Percentiles rank a stretch among this genome's conserved stretches.
Evolutionary conservation across 176 grass and related monocot species (phyloP).

Genomic region (Chloris gayana): DNA sequence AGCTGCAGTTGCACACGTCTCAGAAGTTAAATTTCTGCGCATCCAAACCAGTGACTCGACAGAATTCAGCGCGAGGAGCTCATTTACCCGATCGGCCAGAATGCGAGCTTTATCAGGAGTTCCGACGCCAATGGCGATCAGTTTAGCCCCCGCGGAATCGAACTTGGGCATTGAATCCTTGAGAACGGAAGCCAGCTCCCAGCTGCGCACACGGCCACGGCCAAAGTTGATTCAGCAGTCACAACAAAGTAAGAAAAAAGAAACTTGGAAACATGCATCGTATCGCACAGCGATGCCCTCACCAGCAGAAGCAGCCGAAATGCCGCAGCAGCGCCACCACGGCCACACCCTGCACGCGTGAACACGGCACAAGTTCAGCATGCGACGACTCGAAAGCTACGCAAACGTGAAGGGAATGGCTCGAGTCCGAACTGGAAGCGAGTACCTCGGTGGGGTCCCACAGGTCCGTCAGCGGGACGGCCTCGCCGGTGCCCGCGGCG

Average conservation of each 20-base stretch:
- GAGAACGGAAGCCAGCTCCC: conserved; percentile 88
- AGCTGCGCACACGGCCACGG: conserved; percentile 36
- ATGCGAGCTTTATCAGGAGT: conserved; percentile 83
- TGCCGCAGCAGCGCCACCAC: conserved; percentile 81
- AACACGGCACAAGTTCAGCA: background rate
- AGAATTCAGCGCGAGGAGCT: background rate
- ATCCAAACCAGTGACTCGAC: no score
- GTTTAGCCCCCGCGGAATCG: conserved; percentile 61
- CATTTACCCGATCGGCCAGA: conserved; percentile 73
- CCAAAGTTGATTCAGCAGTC: background rate
- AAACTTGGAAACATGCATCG: background rate
- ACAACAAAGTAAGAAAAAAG: background rate
- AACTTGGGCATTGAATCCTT: conserved; percentile 69
- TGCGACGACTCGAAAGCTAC: background rate
- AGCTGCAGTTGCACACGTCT: conserved; percentile 39
- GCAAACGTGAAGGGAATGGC: no score
- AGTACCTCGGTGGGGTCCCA: conserved; percentile 68
- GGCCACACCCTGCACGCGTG: conserved; percentile 53
- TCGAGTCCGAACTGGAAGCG: background rate
- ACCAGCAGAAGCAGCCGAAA: conserved; percentile 94
- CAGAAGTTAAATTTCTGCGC: conserved; percentile 20
- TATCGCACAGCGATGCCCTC: conserved; percentile 21
- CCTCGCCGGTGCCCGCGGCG: conserved; percentile 47
- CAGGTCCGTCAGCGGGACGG: conserved; percentile 61
- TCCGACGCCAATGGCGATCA: conserved; percentile 83